phyloP scores from a whole-genome alignment of 73 alveolate species.

The Tetrahymena elliotti region DNA sequence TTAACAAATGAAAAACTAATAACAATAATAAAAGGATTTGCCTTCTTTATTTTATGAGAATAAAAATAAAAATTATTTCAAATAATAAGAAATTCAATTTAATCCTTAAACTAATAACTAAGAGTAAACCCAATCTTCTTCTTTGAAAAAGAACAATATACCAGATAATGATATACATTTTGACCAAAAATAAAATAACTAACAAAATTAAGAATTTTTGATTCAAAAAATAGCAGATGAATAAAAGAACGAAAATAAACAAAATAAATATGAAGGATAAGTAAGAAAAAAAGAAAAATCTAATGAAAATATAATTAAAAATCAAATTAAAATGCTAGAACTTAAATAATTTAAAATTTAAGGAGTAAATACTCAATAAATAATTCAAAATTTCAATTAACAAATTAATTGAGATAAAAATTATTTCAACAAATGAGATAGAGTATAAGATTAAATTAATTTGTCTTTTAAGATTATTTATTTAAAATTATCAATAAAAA shows the following conservation, averaged over 20 bases:
- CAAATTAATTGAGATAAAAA: not conserved
- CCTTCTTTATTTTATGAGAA: not conserved
- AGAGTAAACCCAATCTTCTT: not conserved
- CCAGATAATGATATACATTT: not conserved
- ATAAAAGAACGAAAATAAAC: not conserved
- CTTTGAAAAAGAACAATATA: no score
- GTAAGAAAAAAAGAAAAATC: not conserved
- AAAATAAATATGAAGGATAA: not conserved
- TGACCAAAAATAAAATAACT: no score
- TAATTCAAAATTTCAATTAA: not conserved
- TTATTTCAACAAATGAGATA: no score
- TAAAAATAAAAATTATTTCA: no score
- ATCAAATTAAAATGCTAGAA: not conserved
- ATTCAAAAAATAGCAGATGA: not conserved
- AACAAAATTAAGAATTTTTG: not conserved
- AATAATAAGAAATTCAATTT: no score
- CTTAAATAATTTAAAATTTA: no score
- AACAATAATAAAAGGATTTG: not conserved
- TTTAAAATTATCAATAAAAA: no score
- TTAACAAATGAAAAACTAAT: not conserved
- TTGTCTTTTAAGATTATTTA: no score
- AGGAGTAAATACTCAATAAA: not conserved
- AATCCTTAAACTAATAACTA: not conserved
- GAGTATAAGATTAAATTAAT: no score
- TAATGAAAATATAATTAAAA: no score